Evolutionary conservation across 2,329 filamentous ascomycete genomes (phyloP), one percentile per base, ranked within the genome.

Genomic region (Graphium sp.): DNA sequence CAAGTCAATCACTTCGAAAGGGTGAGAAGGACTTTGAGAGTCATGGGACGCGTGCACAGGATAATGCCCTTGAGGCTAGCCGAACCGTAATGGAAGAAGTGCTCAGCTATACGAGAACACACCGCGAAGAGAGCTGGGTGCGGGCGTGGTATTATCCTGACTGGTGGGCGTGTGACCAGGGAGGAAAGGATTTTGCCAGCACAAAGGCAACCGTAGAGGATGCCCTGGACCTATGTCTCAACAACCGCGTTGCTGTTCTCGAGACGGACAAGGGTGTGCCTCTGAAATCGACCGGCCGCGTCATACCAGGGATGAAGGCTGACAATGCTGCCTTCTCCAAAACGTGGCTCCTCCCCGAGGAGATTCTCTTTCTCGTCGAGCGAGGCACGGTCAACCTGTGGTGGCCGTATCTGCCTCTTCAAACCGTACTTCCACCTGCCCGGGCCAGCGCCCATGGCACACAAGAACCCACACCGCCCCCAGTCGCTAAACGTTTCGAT

Each of bases 11-110:
- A 8, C 83, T 92, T 20, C 84, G 87, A 39, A 82, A 84, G 37
- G 89, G 89, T 35, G 84, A 92, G 49, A 98, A 98, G 52, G 89
- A 98, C 55, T 98, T 94, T 49, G 89, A 95, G 54, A 75, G 80
- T 17, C 84, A 95, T 52, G 80, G 81, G 26, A 95, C 89, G 3
- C 67, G 70, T 18, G 71, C 80, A 18, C 89, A 98, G 52, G 72
- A 76, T 38, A 64, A 67, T 32, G 69, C 76, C 7, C 72, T 98
- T 29, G 77, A 83, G 43, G 69, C 79, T 26, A 92, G 83, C 36
- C 74, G 87, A 31, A 63, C 67, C 39, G 87, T 85, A 13, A 89
- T 98, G 78, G 80, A 92, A 50, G 74, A 83, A 41, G 85, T 87
- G 3, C 63, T 95, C 31, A 66, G 72, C 29, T 77, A 78, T 47